Conservation (phyloP, 306 rosid species). For the Inga oerstediana region DNA sequence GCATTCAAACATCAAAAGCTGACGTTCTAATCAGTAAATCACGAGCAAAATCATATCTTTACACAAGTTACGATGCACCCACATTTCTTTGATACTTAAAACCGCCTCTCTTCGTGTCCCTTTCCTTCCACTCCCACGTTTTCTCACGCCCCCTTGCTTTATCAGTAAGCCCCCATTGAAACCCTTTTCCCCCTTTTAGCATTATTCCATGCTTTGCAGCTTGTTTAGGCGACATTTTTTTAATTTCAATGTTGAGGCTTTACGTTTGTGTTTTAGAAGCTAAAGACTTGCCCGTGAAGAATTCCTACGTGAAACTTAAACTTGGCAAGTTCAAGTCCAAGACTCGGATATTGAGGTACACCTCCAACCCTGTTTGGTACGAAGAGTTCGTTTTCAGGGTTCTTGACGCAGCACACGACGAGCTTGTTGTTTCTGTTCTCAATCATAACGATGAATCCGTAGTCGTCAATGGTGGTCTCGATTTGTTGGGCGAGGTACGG, state of each 20-base stretch:
- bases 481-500: conserved; percentile 61
- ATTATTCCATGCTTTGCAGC: conserved; percentile 13
- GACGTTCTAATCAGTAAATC: not conserved
- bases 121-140: conserved; percentile 48
- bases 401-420: conserved; percentile 45
- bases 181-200: not conserved
- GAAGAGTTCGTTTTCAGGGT: conserved; percentile 75
- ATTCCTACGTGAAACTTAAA: conserved; percentile 67
- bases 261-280: conserved; percentile 79
- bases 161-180: conserved; percentile 31
- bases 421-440: conserved; percentile 55
- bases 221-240: not conserved
- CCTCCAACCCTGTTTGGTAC: conserved; percentile 62
- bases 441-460: conserved; percentile 38
- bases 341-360: conserved; percentile 54
- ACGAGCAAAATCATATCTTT: conserved; percentile 30
- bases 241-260: conserved; percentile 44
- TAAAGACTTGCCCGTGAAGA: conserved; percentile 50
- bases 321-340: conserved; percentile 65
- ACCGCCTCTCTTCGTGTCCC: conserved; percentile 53
- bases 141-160: conserved; percentile 18
- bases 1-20: conserved; percentile 16
- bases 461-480: conserved; percentile 40
- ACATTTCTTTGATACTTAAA: not conserved
- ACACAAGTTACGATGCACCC: conserved; percentile 5